Evolutionary conservation across 805 yeast genomes (phyloP), one percentile per base, ranked within the genome.

Genomic region (Spathaspora gorwiae): DNA sequence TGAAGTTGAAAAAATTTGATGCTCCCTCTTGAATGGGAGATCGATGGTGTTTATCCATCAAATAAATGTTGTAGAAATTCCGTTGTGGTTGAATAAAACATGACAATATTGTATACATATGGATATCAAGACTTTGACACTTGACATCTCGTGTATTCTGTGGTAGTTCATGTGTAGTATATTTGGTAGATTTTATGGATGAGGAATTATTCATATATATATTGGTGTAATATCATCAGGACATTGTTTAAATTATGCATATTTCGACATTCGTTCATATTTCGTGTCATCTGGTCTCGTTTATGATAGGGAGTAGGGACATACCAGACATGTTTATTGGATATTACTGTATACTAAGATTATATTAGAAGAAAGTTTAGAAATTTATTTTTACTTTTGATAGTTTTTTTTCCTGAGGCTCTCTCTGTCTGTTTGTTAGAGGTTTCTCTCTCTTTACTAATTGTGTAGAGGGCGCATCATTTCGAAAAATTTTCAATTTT

Each of bases 241-340:
- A 19, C 24, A 19, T 19, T 5, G 24, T 19, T 19, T 19, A 19
- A 19, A 19, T 19, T 19, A 19, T 5, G 24, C 24, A 19, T 19
- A 19, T 19, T 19, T 19, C 24, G 24, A 29, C 6, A 11, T 29
- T 29, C 32, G 32, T 29, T 29, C 32, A 29, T 29, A 19, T 19
- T 19, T 19, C 24, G 5, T 19, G 5, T 29, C 32, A 29, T 29
- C 32, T 29, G 32, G 32, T 29, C 32, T 29, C 9, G 32, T 29
- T 9, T 6, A 19, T 19, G 24, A 19, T 19, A 11, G 32, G 32
- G 32, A 5, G 32, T 11, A 29, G 32, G 32, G 3, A 62, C 68
- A 62, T 62, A 62, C 68, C 66, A 61, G 67, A 62, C 68, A 62
- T 62, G 49, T 48, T 61, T 59, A 39, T 39, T 39, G 15, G 48